phyloP scores from a whole-genome alignment of 345 rosid genomes.

The Pistacia integerrima region DNA sequence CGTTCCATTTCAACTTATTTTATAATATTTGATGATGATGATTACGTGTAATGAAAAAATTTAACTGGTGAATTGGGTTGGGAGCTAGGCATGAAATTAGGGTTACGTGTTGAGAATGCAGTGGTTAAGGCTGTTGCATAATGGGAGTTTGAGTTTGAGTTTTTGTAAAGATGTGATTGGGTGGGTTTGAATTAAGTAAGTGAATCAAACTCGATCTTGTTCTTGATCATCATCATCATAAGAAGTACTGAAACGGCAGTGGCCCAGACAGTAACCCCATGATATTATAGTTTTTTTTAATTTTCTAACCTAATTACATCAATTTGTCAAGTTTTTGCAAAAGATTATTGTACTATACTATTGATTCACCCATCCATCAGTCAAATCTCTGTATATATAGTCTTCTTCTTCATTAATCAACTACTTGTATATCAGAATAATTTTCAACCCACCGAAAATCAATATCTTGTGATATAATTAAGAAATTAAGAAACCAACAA shows the following conservation, averaged over 20 bases:
- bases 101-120: conserved; percentile 33
- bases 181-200: conserved; percentile 10
- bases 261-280: conserved; percentile 20
- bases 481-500: too few species aligned
- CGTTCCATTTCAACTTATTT: conserved; percentile 20
- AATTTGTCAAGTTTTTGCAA: conserved; percentile 18
- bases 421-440: too few species aligned
- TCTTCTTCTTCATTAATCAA: neutral
- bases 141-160: neutral
- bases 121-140: conserved; percentile 25
- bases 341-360: neutral
- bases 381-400: neutral
- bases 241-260: conserved; percentile 22
- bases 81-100: neutral
- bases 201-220: neutral
- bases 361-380: neutral
- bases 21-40: neutral
- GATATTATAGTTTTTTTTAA: neutral
- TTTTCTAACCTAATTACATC: conserved; percentile 31
- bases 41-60: neutral
- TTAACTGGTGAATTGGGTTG: too few species aligned
- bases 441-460: too few species aligned
- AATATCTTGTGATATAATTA: too few species aligned
- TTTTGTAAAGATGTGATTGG: conserved; percentile 34
- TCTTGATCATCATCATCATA: neutral